Base-by-base conservation (phyloP, 225 moss, liverwort and hornwort genomes). In the Thuidium tamariscinum region DNA sequence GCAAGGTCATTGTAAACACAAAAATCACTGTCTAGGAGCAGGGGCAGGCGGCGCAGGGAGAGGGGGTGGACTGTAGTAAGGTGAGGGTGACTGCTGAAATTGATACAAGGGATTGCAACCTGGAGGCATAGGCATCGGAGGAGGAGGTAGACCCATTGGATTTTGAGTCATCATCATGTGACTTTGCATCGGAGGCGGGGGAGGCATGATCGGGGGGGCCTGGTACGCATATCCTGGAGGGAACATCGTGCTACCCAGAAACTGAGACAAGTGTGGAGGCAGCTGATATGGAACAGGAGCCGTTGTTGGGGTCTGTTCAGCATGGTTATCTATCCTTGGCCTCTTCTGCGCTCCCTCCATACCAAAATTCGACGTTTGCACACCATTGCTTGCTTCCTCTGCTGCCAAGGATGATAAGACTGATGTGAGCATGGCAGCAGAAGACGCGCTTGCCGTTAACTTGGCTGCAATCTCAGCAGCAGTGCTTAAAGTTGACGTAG, bases 381-480 rank as follows among this genome's bases (percentile, higher is more conserved):
- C 87, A 65, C 90, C 91, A 39, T 90, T 90, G 44, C 83, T 89
- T 71, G 95, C 96, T 91, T 98, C 96, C 81, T 98, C 96, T 68
- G 97, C 96, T 86, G 97, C 96, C 89, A 98, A 85, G 57, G 97
- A 98, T 70, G 97, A 98, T 86, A 98, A 90, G 71, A 95, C 97
- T 67, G 97, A 98, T 60, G 94, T 96, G 63, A 98, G 92, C 97
- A 98, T 98, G 49, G 97, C 97, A 76, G 97, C 95, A 74, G 96
- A 96, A 17, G 96, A 96, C 42, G 97, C 90, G 85, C 95, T 98
- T 16, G 97, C 96, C 64, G 97, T 88, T 80, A 98, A 88, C 91
- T 96, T 94, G 56, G 97, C 97, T 74, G 96, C 97, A 83, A 98
- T 95, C 90, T 98, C 97, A 34, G 97, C 97, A 59, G 97, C 96